Evolutionary conservation across 176 grass and related monocot genomes (phyloP), one percentile per base, ranked within the genome.

Genomic region (Juncus effusus): DNA sequence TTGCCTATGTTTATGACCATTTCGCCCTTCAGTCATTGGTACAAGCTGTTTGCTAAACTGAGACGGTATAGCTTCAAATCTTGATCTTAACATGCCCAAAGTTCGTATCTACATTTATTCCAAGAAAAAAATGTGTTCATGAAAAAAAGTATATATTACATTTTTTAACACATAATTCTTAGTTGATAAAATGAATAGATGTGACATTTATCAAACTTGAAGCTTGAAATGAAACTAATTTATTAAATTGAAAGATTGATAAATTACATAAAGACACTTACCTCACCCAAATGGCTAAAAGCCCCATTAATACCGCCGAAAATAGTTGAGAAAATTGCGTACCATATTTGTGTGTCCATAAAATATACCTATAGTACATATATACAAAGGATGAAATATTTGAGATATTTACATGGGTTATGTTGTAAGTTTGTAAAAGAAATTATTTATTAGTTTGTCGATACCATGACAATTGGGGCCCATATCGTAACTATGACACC

Each of bases 341-440:
- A 99, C 94, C 94, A 99, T 89, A 99, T 99, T 85, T 93, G 88
- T 9, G 94, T 82, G 66, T 99, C 94, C 88, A 99, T 99, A 69
- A 99, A 99, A 70, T 99, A 99, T 38, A 99, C 94, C 93, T 96
- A 65, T 19, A 75, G 8, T 28, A 28, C 19, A 19, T 19, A 12
- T 44, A 52, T 41, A 5, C 74, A 75, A 14, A 67, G 3, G 51
- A 64, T 13, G 67, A 55, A 16, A 47, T 78, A 74, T 69, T 45
- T 45, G 58, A 47, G 44, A 47, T 9, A 47, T 47, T 47, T 28
- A 28, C 19, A 28, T 28, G 19, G 19, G 19, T 28, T 28, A 28
- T 28, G 19, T 28, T 28, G 19, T 28, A 28, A 28, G 19, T 28
- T 28, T 28, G 19, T 28, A 28, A 28, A 28, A 28, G 19, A 47